These are phyloP conservation scores for Botryotinia convoluta DNA, from an alignment of 2,329 filamentous ascomycete species.

Conservation along the genomic window DNA sequence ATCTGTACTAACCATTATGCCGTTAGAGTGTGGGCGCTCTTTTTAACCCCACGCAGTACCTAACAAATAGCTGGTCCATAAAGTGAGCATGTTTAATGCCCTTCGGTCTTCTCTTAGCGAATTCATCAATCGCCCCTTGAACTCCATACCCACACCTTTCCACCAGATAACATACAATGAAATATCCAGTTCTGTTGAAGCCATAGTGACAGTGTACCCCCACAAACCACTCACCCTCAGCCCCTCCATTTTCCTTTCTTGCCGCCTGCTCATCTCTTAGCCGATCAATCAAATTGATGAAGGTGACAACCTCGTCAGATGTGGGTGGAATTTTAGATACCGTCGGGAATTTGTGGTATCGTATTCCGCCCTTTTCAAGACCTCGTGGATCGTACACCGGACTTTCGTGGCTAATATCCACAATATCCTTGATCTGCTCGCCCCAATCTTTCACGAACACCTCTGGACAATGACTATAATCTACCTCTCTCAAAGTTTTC, in stretches of 20 bases:
- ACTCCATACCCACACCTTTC: slow-evolving; percentile 71
- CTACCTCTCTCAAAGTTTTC: slow-evolving; percentile 89
- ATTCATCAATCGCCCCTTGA: slow-evolving; percentile 75
- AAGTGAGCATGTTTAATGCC: slow-evolving; percentile 92
- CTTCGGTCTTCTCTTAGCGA: slow-evolving; percentile 68
- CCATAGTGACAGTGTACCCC: slow-evolving; percentile 92
- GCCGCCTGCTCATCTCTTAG: slow-evolving; percentile 55
- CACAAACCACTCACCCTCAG: slow-evolving; percentile 51
- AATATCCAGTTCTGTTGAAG: slow-evolving; percentile 90
- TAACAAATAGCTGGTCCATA: slow-evolving; percentile 75
- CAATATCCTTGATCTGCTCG: slow-evolving; percentile 66
- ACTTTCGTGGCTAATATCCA: slow-evolving; percentile 88
- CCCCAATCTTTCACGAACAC: slow-evolving; percentile 69
- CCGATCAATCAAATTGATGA: slow-evolving; percentile 56
- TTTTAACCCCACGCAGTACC: slow-evolving; percentile 56
- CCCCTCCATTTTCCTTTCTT: slow-evolving; percentile 43
- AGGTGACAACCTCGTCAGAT: slow-evolving; percentile 49
- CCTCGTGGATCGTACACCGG: slow-evolving; percentile 82
- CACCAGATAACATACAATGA: slow-evolving; percentile 87
- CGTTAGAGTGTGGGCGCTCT: slow-evolving; percentile 34
- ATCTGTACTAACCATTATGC: not conserved
- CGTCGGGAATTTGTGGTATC: slow-evolving; percentile 84
- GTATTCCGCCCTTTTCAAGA: slow-evolving; percentile 63
- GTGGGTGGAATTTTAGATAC: slow-evolving; percentile 85
- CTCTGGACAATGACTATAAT: slow-evolving; percentile 74